A percentile compares a stretch with the other conserved stretches of the same genome.
phyloP scores from a whole-genome alignment of 306 rosid species.

The Glycyrrhiza uralensis region DNA sequence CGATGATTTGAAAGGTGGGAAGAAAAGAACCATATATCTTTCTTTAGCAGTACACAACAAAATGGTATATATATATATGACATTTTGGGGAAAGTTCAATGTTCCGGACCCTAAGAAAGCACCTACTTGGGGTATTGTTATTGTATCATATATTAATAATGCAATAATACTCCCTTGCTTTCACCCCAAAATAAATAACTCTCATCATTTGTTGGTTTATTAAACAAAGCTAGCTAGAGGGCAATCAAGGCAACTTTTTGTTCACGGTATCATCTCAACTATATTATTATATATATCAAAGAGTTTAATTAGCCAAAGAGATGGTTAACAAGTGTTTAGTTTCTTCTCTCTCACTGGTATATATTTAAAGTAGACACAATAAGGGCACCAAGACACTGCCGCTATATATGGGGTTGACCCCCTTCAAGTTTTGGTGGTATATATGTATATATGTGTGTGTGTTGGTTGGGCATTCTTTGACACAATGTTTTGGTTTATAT shows the following conservation, averaged over 20 bases:
- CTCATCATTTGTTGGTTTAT: conserved; percentile 6
- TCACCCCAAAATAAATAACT: conserved; percentile 18
- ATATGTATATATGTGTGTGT: not conserved
- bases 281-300: not conserved
- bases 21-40: conserved; percentile 14
- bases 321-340: conserved; percentile 3
- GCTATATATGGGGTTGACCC: conserved; percentile 28
- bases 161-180: not conserved
- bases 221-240: conserved; percentile 18
- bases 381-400: not conserved
- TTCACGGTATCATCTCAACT: not conserved
- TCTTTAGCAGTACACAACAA: conserved; percentile 28
- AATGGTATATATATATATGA: conserved; percentile 8
- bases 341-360: not conserved
- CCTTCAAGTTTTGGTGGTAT: conserved; percentile 13
- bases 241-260: conserved; percentile 24
- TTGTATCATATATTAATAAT: conserved; percentile 21
- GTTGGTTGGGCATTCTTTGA: not conserved
- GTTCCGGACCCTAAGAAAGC: conserved; percentile 40
- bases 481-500: too few species aligned
- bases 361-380: not conserved
- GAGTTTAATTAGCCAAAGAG: not conserved
- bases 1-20: conserved; percentile 13
- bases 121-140: conserved; percentile 37
- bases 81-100: conserved; percentile 45